Base-by-base conservation (phyloP, 2,329 filamentous ascomycete genomes). In the Orbilia brochopaga region DNA sequence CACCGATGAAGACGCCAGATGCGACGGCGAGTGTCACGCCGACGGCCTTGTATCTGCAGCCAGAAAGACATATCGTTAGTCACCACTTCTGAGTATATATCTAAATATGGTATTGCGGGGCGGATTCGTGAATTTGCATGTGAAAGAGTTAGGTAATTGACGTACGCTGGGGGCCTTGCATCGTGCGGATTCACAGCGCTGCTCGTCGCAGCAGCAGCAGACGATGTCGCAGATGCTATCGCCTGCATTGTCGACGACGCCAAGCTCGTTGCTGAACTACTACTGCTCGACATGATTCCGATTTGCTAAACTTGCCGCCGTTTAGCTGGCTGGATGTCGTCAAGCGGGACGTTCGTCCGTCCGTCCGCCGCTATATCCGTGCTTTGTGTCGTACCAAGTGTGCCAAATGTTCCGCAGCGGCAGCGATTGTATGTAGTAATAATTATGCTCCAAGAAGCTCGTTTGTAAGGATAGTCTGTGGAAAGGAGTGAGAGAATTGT, bases 1-100 rank as follows among this genome's bases (percentile, higher is more conserved):
- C 85, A 61, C 94, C 94, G 78, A 99, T 99, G 79, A 97, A 97
- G 66, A 91, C 79, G 46, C 94, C 94, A 0, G 93, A 97, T 32
- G 87, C 87, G 69, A 97, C 85, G 15, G 94, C 94, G 37, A 99
- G 83, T 21, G 87, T 84, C 73, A 99, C 91, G 62, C 94, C 94
- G 75, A 97, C 85, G 24, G 88, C 86, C 79, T 97, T 97, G 84
- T 90, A 97, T 54, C 76, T 77, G 24, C 2, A 53, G 13, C 2
- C 24, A 11, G 17, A 8, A 17, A n/a, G 19, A 51, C 8, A 19
- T 23, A 51, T 51, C n/a, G 15, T 51, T 27, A 51, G 46, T 21
- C 46, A 51, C 37, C 37, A 17, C n/a, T 42, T 42, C n/a, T 15
- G 13, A 15, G 13, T 42, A n/a, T n/a, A n/a, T n/a, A n/a, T n/a